Base-by-base conservation (phyloP, 257 asterid genomes). In the Vinca minor region DNA sequence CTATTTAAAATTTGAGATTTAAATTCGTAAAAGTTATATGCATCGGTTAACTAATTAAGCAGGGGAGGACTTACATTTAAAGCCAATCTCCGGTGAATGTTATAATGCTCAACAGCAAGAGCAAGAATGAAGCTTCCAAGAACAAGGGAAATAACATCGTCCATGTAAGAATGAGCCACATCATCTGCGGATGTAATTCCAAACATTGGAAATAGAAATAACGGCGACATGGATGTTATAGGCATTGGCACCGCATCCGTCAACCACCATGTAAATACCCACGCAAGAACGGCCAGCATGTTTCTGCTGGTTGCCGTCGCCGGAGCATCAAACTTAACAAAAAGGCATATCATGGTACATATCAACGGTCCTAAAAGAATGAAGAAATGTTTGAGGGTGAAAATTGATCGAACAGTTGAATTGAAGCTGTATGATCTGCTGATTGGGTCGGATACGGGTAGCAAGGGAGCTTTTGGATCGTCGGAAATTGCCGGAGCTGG, bases 221-320 rank as follows among this genome's bases (percentile, higher is more conserved):
- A 73, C 69, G 96, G 98, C 8, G 98, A 62, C 96, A 91, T 86
- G 65, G 98, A 88, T 1, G 98, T 88, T 13, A 91, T 61, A 52
- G 96, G 96, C 96, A 91, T 88, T 14, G 98, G 98, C 65, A 91
- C 92, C 50, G 96, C 94, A 85, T 88, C 92, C 71, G 98, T 79
- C 62, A 86, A 56, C 96, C 96, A 91, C 98, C 98, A 91, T 13
- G 83, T 47, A 81, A 91, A 91, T 1, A 91, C 65, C 98, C 98
- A 91, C 15, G 66, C 90, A 59, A 91, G 78, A 68, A 85, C 90
- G 42, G 71, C 98, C 82, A 91, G 65, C 98, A 91, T 91, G 49
- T 84, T 86, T 69, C 83, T 62, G 78, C 95, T 78, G 60, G 65
- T 54, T 57, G 68, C 70, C 74, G 64, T 21, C 38, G 68, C 70